These are phyloP conservation scores for Pseudozyma sp. DNA, from an alignment of 1,284 basidiomycete species.

Conservation along the genomic window DNA sequence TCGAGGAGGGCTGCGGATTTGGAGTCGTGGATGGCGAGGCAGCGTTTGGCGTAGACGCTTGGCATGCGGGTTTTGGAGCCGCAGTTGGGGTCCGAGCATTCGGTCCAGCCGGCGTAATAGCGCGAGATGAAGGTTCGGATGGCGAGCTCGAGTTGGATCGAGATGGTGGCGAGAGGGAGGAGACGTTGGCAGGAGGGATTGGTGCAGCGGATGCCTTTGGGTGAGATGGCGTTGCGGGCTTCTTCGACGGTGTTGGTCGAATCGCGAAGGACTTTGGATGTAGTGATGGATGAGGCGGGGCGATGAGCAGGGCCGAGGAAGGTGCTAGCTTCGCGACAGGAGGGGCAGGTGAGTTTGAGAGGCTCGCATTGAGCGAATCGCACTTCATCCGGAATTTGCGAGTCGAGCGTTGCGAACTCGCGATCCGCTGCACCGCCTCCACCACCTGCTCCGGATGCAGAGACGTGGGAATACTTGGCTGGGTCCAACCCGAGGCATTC, in stretches of 20 bases:
- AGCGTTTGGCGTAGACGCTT: slow-evolving; percentile 83
- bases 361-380: slow-evolving; percentile 72
- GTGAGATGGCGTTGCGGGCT: slow-evolving; percentile 31
- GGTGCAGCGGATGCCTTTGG: slow-evolving; percentile 48
- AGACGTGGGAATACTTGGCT: slow-evolving; percentile 74
- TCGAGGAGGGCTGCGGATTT: slow-evolving; percentile 29
- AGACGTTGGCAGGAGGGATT: slow-evolving; percentile 26
- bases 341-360: slow-evolving; percentile 52
- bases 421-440: slow-evolving; percentile 69
- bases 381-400: slow-evolving; percentile 87
- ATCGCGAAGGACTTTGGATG: slow-evolving; percentile 11
- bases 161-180: slow-evolving; percentile 31
- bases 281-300: neutral
- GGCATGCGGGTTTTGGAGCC: slow-evolving; percentile 86
- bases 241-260: slow-evolving; percentile 16
- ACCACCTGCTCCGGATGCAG: slow-evolving; percentile 41
- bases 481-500: slow-evolving; percentile 96
- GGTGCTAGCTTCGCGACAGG: slow-evolving; percentile 35
- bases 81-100: slow-evolving; percentile 89
- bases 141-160: slow-evolving; percentile 83
- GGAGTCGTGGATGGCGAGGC: slow-evolving; percentile 53
- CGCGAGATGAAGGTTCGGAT: slow-evolving; percentile 81
- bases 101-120: slow-evolving; percentile 90
- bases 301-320: slow-evolving; percentile 48
- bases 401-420: slow-evolving; percentile 85